These are phyloP conservation scores for Colletotrichum somersetense DNA, from an alignment of 2,329 filamentous ascomycete genomes.

Conservation along the genomic window DNA sequence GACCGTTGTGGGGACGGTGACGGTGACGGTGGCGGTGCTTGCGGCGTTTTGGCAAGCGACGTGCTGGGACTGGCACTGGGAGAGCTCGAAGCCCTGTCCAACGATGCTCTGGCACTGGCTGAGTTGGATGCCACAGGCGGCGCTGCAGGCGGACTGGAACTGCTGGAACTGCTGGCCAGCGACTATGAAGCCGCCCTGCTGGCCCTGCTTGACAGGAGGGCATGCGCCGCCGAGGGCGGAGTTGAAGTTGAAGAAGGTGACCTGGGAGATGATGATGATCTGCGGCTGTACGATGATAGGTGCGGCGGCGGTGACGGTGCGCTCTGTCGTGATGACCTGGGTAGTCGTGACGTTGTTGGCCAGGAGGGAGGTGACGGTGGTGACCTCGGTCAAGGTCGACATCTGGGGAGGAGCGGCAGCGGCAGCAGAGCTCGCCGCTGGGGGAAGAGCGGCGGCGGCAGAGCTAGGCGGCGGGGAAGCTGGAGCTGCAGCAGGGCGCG, in stretches of 20 bases:
- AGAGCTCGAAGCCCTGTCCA: constrained; percentile 41
- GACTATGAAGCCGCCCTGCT: constrained; percentile 42
- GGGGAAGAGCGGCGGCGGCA: neutral
- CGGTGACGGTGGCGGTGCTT: constrained; percentile 41
- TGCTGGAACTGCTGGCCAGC: constrained; percentile 39
- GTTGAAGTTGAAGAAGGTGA: constrained; percentile 42
- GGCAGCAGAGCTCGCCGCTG: constrained; percentile 13
- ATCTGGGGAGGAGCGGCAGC: constrained; percentile 12
- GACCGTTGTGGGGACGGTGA: constrained; percentile 39
- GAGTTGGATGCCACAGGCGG: constrained; percentile 42
- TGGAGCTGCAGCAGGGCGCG: constrained; percentile 19
- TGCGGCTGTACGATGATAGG: constrained; percentile 36
- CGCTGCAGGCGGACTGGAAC: constrained; percentile 41
- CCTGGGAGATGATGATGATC: constrained; percentile 42
- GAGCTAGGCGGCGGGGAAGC: constrained; percentile 5
- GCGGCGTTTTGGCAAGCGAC: constrained; percentile 41
- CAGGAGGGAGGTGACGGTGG: constrained; percentile 29
- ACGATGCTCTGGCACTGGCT: constrained; percentile 41
- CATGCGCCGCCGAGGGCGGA: constrained; percentile 40
- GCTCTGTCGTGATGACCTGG: constrained; percentile 37
- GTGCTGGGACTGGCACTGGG: constrained; percentile 43
- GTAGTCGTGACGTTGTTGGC: constrained; percentile 38
- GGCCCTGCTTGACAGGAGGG: constrained; percentile 35
- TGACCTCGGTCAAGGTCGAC: constrained; percentile 32
- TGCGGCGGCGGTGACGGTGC: constrained; percentile 35